Base-by-base conservation (phyloP, 2,329 filamentous ascomycete genomes). In the Allantophomopsis lycopodina region DNA sequence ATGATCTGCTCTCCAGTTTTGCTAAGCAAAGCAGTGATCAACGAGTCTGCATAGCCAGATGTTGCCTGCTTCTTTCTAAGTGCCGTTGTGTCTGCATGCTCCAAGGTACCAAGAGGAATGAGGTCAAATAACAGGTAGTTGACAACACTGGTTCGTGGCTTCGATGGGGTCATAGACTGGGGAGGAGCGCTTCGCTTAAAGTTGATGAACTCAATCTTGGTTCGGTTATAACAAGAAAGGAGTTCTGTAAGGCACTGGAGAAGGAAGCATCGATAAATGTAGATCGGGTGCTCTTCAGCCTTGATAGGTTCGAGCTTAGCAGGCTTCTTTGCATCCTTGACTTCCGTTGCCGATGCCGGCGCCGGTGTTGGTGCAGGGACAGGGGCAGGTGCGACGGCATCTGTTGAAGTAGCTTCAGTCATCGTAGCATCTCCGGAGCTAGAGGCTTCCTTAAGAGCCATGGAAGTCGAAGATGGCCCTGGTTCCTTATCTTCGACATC, bases 161-260 rank as follows among this genome's bases (percentile, higher is more conserved):
- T 96, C 13, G 93, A 88, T 5, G 91, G 91, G 2, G 91, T 96
- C 45, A 60, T 55, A 10, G 80, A 80, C 49, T 85, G 80, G 35
- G 86, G 72, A 36, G 89, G 85, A 6, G 85, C 81, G 54, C 88
- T 94, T 44, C 89, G 80, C 48, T 93, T 96, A 64, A 95, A 98
- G 59, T 95, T 96, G 65, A 99, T 95, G 56, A 99, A 96, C 56
- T 98, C 93, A 34, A 98, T 76, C 68, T 99, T 99, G 7, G 87
- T 85, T 40, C 87, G 79, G 50, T 87, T 94, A 63, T 96, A 98
- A 53, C 83, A 93, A 42, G 83, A 79, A 12, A 98, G 68, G 12
- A 98, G 73, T 59, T 99, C 91, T 0, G 86, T 80, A 32, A 99
- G 66, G 53, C 88, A 94, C 55, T 91, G 87, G 23, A 99, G 71